These are phyloP conservation scores for Apiospora rasikravindrae DNA, from an alignment of 2,329 filamentous ascomycete genomes.

Conservation along the genomic window DNA sequence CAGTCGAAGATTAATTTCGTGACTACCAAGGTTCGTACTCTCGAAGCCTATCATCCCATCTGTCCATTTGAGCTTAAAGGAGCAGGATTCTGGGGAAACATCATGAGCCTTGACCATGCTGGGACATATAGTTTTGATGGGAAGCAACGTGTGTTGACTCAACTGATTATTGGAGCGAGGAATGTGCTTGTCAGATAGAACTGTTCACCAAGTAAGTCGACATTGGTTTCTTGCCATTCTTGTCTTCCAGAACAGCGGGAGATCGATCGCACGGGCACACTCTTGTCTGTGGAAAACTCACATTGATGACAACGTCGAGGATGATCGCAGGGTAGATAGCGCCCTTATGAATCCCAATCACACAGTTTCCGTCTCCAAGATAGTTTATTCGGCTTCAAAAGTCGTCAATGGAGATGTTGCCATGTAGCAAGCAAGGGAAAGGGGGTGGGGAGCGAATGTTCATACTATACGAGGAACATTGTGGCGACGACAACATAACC, in stretches of 20 bases:
- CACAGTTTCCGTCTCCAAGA: not conserved
- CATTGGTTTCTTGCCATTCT: not conserved
- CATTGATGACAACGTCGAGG: not conserved
- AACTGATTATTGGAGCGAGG: not conserved
- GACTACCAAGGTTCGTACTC: not conserved
- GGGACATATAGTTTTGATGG: not conserved
- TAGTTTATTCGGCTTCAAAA: not conserved
- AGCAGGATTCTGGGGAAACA: not conserved
- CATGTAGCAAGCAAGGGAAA: not conserved
- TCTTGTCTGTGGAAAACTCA: not conserved
- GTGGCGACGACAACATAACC: not conserved
- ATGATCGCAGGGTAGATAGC: not conserved
- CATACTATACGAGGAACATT: conserved; percentile 7
- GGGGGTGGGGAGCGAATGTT: not conserved
- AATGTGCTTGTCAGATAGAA: conserved; percentile 6
- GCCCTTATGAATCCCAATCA: not conserved
- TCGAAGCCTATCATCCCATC: conserved; percentile 3
- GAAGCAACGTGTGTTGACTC: not conserved
- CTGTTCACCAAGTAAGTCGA: not conserved
- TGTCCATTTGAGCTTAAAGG: not conserved
- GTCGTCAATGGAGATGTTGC: not conserved
- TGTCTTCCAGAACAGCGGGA: too few species aligned
- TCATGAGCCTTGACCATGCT: not conserved
- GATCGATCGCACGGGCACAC: too few species aligned
- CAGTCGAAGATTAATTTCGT: not conserved